These are phyloP conservation scores for Mrakia gelida DNA, from an alignment of 768 basidiomycete species.

Conservation along the genomic window DNA sequence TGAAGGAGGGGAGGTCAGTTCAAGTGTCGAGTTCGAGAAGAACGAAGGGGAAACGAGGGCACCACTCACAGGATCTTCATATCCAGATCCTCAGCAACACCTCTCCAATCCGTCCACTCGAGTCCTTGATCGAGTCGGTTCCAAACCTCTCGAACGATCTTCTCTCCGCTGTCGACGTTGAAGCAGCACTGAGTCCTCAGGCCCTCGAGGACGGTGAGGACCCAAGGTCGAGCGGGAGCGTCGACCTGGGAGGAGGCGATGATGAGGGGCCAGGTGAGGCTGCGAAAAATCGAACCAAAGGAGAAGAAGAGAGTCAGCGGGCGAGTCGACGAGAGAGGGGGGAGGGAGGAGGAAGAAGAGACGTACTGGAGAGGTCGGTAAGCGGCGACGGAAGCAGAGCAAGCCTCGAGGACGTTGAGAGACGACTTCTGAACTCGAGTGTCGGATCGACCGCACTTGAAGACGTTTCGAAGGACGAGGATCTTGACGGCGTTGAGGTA, in stretches of 20 bases:
- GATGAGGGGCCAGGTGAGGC: constrained; percentile 44
- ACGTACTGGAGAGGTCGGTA: constrained; percentile 45
- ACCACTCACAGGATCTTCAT: constrained; percentile 31
- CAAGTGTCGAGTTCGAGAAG: background rate
- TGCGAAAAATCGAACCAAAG: constrained; percentile 17
- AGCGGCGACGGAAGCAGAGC: constrained; percentile 40
- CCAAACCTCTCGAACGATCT: constrained; percentile 41
- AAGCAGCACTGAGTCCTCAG: constrained; percentile 45
- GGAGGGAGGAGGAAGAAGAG: constrained; percentile 11
- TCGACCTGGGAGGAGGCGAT: constrained; percentile 38
- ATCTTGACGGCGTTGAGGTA: constrained; percentile 38
- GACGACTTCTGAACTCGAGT: constrained; percentile 42
- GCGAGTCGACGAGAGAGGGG: constrained; percentile 23
- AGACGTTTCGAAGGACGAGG: constrained; percentile 45
- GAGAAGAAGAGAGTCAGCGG: constrained; percentile 28
- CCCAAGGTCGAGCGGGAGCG: constrained; percentile 35
- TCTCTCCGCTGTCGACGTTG: constrained; percentile 47
- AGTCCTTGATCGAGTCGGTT: constrained; percentile 33
- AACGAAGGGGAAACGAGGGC: background rate
- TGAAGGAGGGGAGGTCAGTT: background rate
- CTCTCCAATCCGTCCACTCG: constrained; percentile 34
- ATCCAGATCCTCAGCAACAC: constrained; percentile 35
- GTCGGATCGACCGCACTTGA: constrained; percentile 40
- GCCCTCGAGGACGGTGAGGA: constrained; percentile 38
- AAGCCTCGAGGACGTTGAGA: constrained; percentile 40